Percentiles rank a stretch among this genome's conserved stretches.
Conservation (phyloP, 169 alveolate genomes). For the Plasmodium gaboni region DNA sequence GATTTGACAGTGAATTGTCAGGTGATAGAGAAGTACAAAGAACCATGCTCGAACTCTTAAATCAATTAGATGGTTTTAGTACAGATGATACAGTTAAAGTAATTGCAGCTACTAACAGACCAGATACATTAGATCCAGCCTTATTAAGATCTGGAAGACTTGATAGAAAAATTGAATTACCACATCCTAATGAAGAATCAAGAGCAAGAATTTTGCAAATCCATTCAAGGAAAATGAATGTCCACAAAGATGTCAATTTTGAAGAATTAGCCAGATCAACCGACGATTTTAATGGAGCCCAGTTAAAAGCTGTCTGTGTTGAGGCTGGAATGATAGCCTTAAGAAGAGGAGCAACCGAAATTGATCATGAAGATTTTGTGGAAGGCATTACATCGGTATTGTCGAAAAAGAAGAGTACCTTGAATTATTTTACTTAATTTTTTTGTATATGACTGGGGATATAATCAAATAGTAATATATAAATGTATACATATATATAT, state of each 20-base stretch:
- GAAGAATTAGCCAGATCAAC: conserved; percentile 97
- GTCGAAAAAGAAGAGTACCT: conserved; percentile 97
- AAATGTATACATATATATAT: background rate
- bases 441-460: conserved; percentile 5
- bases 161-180: conserved; percentile 99
- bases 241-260: conserved; percentile 95
- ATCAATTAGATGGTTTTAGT: conserved; percentile 96
- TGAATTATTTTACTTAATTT: conserved; percentile 95
- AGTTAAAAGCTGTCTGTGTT: conserved; percentile 97
- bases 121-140: conserved; percentile 99
- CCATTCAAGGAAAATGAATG: conserved; percentile 99
- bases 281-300: conserved; percentile 99
- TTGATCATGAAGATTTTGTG: conserved; percentile 98
- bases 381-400: conserved; percentile 98
- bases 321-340: conserved; percentile 99
- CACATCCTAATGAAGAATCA: conserved; percentile 99
- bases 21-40: conserved; percentile 99
- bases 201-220: conserved; percentile 97
- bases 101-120: conserved; percentile 99
- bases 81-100: conserved; percentile 94
- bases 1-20: conserved; percentile 95
- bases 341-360: conserved; percentile 96
- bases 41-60: conserved; percentile 98
- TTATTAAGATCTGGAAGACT: conserved; percentile 98
- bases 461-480: background rate